A percentile compares a stretch with the other conserved stretches of the same genome.
Evolutionary conservation across 129 eudicot species (phyloP).

Genomic region (Pseudognaphalium luteoalbum): DNA sequence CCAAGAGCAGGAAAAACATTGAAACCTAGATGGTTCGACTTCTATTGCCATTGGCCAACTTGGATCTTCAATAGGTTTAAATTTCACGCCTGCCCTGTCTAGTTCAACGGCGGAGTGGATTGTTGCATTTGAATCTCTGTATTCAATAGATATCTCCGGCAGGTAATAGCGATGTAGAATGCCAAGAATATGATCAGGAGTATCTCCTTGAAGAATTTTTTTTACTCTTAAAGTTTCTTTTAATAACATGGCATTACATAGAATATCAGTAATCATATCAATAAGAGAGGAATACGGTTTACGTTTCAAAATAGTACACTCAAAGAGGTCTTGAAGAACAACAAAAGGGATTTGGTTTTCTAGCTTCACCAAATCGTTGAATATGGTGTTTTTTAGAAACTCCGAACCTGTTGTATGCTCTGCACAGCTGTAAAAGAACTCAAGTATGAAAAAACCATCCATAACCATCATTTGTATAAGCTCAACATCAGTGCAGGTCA

Average conservation of each 20-base stretch:
- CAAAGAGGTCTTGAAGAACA: neutral
- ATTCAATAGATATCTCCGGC: neutral
- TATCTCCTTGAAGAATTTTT: neutral
- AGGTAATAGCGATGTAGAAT: too few species aligned
- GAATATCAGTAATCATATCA: neutral
- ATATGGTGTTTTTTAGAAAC: too few species aligned
- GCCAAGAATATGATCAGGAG: neutral
- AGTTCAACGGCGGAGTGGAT: neutral
- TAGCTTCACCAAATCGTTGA: neutral
- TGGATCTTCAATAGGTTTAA: neutral
- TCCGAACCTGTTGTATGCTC: too few species aligned
- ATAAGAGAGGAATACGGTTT: neutral
- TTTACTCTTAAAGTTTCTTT: neutral
- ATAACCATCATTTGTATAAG: neutral
- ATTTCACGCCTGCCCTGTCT: neutral
- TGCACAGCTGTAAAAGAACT: neutral
- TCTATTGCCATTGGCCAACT: neutral
- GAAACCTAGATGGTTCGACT: neutral
- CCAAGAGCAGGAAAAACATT: neutral
- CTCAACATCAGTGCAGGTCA: neutral
- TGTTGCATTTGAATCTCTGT: neutral
- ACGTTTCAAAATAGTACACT: neutral
- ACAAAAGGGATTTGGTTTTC: neutral
- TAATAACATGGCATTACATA: fast-evolving
- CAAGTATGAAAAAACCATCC: constrained; percentile 1